These are phyloP conservation scores for Dalechampia spathulata DNA, from an alignment of 441 rosid species.

Conservation along the genomic window DNA sequence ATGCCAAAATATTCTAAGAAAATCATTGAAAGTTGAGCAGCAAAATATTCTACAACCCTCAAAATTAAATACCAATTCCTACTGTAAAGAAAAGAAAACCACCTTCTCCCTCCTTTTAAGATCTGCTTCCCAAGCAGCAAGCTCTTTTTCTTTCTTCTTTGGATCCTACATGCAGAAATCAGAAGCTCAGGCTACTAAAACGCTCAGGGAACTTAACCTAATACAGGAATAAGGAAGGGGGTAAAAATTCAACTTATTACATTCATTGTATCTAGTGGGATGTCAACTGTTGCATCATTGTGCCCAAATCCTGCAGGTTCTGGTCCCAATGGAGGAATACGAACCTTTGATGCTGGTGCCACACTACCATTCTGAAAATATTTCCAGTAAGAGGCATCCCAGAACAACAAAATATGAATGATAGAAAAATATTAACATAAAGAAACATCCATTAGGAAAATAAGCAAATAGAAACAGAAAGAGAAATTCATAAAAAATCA, in stretches of 20 bases:
- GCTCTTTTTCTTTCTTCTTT: slow-evolving; percentile 66
- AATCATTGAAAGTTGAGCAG: too few species aligned
- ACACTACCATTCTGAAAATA: slow-evolving; percentile 54
- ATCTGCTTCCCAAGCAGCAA: slow-evolving; percentile 82
- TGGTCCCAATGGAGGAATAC: slow-evolving; percentile 42
- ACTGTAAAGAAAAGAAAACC: not conserved
- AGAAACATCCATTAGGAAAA: too few species aligned
- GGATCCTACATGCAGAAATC: slow-evolving; percentile 45
- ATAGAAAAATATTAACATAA: too few species aligned
- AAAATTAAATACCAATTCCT: too few species aligned
- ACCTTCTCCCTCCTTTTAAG: slow-evolving; percentile 87
- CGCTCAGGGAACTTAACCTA: not conserved
- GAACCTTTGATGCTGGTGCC: slow-evolving; percentile 42
- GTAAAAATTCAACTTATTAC: slow-evolving; percentile 34
- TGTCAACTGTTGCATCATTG: slow-evolving; percentile 78
- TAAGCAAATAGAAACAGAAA: too few species aligned
- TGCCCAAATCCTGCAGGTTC: slow-evolving; percentile 54
- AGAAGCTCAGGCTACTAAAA: too few species aligned
- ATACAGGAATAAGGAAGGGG: not conserved
- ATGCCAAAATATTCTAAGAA: too few species aligned
- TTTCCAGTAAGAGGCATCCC: too few species aligned
- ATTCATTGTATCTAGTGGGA: slow-evolving; percentile 70
- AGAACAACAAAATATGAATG: too few species aligned
- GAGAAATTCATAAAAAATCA: not conserved
- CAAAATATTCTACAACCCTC: too few species aligned